Percentiles rank a stretch among this genome's conserved stretches.
These are phyloP conservation scores for Coprinopsis marcescibilis DNA, from an alignment of 768 basidiomycete species.

Conservation along the genomic window DNA sequence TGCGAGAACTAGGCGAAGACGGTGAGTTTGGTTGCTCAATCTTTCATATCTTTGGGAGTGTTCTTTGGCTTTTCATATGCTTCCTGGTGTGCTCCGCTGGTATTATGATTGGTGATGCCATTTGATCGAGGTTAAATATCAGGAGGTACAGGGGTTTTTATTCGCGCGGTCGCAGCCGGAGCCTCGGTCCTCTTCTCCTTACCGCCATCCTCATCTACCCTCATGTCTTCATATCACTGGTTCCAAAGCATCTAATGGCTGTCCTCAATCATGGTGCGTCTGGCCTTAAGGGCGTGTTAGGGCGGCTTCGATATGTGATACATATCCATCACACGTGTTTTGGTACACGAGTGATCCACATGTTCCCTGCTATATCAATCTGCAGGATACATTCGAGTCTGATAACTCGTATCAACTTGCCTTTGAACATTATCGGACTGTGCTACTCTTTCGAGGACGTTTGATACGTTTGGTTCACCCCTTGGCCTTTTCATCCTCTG, in stretches of 20 bases:
- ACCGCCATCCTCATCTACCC: no score
- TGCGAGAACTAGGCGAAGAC: slow-evolving; percentile 21
- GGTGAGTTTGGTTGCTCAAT: slow-evolving; percentile 18
- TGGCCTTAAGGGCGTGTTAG: not conserved
- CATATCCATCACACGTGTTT: slow-evolving; percentile 8
- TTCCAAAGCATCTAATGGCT: not conserved
- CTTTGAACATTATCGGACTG: no score
- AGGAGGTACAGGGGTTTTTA: no score
- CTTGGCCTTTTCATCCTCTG: slow-evolving; percentile 8
- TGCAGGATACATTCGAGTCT: not conserved
- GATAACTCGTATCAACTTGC: no score
- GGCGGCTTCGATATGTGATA: not conserved
- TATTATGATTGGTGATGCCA: no score
- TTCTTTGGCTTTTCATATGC: slow-evolving; percentile 1
- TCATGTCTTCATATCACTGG: no score
- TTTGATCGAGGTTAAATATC: not conserved
- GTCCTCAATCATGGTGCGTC: slow-evolving; percentile 2
- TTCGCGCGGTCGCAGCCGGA: no score
- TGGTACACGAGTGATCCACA: not conserved
- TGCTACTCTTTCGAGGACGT: no score
- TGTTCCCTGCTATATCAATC: not conserved
- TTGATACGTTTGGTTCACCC: not conserved
- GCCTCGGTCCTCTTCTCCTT: no score
- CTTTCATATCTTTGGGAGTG: not conserved
- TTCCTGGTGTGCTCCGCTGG: no score